phyloP scores from a whole-genome alignment of 2,329 filamentous ascomycete species.

The Neurospora sp. region DNA sequence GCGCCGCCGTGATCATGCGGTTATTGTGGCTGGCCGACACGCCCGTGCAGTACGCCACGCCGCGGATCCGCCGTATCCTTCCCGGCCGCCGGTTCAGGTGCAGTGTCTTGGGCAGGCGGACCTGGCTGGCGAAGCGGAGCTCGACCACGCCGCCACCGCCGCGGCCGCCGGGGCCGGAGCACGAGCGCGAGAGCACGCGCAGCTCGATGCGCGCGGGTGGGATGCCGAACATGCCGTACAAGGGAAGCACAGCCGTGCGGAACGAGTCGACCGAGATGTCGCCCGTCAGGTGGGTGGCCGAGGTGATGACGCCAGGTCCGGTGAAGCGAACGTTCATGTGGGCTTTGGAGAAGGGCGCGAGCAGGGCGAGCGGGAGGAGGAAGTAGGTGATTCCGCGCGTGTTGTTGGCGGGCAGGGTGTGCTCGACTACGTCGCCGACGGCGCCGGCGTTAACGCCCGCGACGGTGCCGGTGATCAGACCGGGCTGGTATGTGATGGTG shows the following conservation, averaged over 20 bases:
- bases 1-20: conserved; percentile 84
- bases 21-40: conserved; percentile 90
- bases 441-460: conserved; percentile 61
- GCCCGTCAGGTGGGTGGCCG: conserved; percentile 63
- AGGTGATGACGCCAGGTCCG: conserved; percentile 87
- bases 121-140: conserved; percentile 84
- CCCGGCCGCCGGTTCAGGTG: conserved; percentile 77
- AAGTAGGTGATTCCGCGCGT: conserved; percentile 83
- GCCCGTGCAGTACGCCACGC: conserved; percentile 88
- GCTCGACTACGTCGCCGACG: conserved; percentile 65
- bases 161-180: conserved; percentile 61
- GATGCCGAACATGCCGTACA: conserved; percentile 88
- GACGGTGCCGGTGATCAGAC: conserved; percentile 79
- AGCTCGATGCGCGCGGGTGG: conserved; percentile 71
- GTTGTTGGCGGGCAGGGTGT: conserved; percentile 69
- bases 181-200: conserved; percentile 69
- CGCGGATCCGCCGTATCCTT: conserved; percentile 76
- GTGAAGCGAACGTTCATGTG: conserved; percentile 85
- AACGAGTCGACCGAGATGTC: conserved; percentile 91
- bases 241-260: conserved; percentile 80
- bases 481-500: conserved; percentile 82
- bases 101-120: conserved; percentile 86
- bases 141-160: conserved; percentile 91
- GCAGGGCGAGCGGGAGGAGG: conserved; percentile 75
- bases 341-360: conserved; percentile 88